phyloP scores from a whole-genome alignment of 2,329 filamentous ascomycete genomes.

The Cercospora zeina region DNA sequence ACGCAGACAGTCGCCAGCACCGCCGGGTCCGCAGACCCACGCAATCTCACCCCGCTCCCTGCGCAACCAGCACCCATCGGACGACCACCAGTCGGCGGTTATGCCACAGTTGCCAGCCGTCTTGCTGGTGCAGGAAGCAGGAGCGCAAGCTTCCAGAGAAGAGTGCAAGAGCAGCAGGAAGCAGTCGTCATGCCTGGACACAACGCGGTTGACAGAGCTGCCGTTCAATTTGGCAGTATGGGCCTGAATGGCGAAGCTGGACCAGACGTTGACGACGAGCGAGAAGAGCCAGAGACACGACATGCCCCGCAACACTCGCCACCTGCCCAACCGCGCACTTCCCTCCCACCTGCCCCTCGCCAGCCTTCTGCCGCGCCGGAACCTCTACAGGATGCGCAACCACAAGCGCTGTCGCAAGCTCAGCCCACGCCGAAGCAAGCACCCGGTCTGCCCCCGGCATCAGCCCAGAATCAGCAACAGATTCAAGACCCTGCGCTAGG shows the following conservation, averaged over 20 bases:
- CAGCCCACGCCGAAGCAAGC: conserved; percentile 58
- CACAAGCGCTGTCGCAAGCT: conserved; percentile 43
- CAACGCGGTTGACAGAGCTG: conserved; percentile 86
- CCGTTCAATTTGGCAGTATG: conserved; percentile 95
- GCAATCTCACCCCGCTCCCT: conserved; percentile 64
- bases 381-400: conserved; percentile 41
- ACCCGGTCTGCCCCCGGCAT: conserved; percentile 61
- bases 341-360: conserved; percentile 71
- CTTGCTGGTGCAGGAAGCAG: conserved; percentile 65
- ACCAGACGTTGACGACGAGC: conserved; percentile 83
- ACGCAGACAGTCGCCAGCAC: conserved; percentile 88
- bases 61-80: conserved; percentile 61
- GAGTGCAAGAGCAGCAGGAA: conserved; percentile 91
- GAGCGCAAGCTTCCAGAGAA: conserved; percentile 77
- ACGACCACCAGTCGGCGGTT: conserved; percentile 68
- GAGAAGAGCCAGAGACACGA: conserved; percentile 92
- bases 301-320: conserved; percentile 94
- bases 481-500: conserved; percentile 48
- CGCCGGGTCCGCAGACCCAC: conserved; percentile 79
- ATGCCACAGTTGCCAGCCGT: conserved; percentile 78
- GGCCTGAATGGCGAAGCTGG: conserved; percentile 78
- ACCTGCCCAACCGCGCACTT: conserved; percentile 77
- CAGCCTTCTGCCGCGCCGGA: conserved; percentile 47
- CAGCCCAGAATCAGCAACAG: conserved; percentile 53
- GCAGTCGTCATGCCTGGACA: conserved; percentile 98